Evolutionary conservation across 108 stramenopile species (phyloP).

Genomic region (Poteriospumella lacustris): DNA sequence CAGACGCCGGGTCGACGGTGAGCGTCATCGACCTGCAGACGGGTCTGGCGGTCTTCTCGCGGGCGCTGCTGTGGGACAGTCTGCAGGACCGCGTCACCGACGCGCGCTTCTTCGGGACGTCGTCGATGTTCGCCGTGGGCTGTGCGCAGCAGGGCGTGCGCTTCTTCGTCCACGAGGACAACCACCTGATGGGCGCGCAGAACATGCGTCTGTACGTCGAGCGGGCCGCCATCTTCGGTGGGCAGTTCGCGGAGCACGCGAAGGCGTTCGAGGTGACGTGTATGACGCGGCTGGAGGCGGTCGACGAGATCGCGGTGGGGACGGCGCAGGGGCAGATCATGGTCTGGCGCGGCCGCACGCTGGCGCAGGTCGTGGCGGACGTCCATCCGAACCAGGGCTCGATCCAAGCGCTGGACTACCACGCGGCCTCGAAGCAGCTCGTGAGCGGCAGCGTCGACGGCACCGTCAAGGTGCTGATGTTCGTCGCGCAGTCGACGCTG

Average conservation of each 20-base stretch:
- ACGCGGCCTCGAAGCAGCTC: background rate
- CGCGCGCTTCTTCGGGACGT: background rate
- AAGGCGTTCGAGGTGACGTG: background rate
- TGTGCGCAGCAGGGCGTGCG: background rate
- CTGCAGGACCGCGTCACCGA: background rate
- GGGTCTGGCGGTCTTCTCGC: background rate
- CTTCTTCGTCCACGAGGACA: conserved; percentile 1
- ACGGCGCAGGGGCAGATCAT: background rate
- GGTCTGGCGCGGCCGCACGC: conserved; percentile 4
- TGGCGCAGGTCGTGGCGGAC: background rate
- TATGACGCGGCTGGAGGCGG: background rate
- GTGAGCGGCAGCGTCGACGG: conserved; percentile 11
- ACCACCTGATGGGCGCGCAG: background rate
- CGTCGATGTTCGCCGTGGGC: background rate
- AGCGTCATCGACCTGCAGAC: background rate
- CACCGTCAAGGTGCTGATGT: conserved; percentile 4
- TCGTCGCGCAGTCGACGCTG: background rate
- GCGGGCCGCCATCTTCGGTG: background rate
- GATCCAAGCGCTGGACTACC: background rate
- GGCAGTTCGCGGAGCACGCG: background rate
- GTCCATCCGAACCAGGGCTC: conserved; percentile 2
- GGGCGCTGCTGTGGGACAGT: background rate
- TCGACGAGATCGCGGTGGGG: background rate
- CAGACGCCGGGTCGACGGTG: background rate
- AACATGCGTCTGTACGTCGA: background rate